Base-by-base conservation (phyloP, 495 filamentous ascomycete genomes). In the Geopyxis carbonaria region DNA sequence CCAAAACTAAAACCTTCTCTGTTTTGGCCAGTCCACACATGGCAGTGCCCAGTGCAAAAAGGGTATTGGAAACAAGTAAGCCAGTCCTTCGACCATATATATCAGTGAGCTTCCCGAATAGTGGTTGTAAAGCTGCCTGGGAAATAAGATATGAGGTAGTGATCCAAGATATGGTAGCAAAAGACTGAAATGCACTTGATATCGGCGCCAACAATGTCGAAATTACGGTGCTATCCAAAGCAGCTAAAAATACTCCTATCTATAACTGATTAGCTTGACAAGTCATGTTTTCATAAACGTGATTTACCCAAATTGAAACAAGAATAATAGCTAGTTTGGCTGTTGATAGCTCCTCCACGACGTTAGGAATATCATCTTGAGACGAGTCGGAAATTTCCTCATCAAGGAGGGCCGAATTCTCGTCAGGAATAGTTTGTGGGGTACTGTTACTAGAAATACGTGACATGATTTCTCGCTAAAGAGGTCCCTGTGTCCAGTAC, bases 131-230 rank as follows among this genome's bases (percentile, higher is more conserved):
- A 2, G 81, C 81, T 4, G 86, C 82, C 59, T 87, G 91, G 33
- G 87, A 76, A 46, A 94, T 86, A 21, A 93, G 69, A 57, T 93
- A 94, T 18, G 81, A 73, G 2, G 79, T 79, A 2, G 84, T 87
- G 9, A 94, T 73, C 86, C 86, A 94, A 4, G 84, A 87, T 30
- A 93, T 64, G 19, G 89, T 61, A n/a, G 73, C 75, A 30, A 92
- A 67, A 1, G 82, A 91, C 34, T 75, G 65, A 59, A 94, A 93
- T 13, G 79, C 78, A 40, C 73, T 77, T 11, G 82, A 80, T 40
- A 94, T 93, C 8, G 86, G 81, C 2, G 73, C 83, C 3, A 79
- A 74, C 3, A 93, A 66, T 0, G 86, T 93, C 2, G 84, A 83
- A 31, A 93, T 78, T 45, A 93, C 77, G 10, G 80, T 87, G 3